These are phyloP conservation scores for Odontarrhena argentea DNA, from an alignment of 345 rosid genomes.

Conservation along the genomic window DNA sequence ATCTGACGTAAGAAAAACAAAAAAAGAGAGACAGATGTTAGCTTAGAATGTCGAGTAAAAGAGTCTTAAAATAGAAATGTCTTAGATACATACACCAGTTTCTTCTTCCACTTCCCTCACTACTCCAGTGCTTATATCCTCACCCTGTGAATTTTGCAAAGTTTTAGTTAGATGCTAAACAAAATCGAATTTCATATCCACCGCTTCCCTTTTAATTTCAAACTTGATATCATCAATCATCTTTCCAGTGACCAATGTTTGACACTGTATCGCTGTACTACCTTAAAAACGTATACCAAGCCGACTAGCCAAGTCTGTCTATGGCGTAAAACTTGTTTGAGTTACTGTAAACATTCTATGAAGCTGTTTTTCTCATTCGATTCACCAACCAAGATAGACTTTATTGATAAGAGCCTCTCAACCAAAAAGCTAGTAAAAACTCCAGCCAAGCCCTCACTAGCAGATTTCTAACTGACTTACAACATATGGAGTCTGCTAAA, in stretches of 20 bases:
- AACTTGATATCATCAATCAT: background rate
- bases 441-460: too few species aligned
- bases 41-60: background rate
- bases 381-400: background rate
- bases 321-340: background rate
- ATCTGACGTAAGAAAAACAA: slow-evolving; percentile 43
- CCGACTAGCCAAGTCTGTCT: background rate
- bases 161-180: slow-evolving; percentile 3
- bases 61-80: background rate
- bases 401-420: background rate
- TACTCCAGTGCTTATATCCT: slow-evolving; percentile 57
- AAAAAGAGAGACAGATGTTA: slow-evolving; percentile 4
- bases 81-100: slow-evolving; percentile 54
- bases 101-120: slow-evolving; percentile 79
- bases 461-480: too few species aligned
- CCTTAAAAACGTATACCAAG: slow-evolving; percentile 7
- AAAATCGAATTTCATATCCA: background rate
- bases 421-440: too few species aligned
- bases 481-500: too few species aligned
- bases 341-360: background rate
- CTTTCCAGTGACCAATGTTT: background rate
- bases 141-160: slow-evolving; percentile 51
- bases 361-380: background rate
- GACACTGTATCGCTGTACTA: background rate
- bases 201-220: background rate